Evolutionary conservation across 1,139 yeast species (phyloP), one percentile per base, ranked within the genome.

Genomic region (Sugiyamaella neomexicana): DNA sequence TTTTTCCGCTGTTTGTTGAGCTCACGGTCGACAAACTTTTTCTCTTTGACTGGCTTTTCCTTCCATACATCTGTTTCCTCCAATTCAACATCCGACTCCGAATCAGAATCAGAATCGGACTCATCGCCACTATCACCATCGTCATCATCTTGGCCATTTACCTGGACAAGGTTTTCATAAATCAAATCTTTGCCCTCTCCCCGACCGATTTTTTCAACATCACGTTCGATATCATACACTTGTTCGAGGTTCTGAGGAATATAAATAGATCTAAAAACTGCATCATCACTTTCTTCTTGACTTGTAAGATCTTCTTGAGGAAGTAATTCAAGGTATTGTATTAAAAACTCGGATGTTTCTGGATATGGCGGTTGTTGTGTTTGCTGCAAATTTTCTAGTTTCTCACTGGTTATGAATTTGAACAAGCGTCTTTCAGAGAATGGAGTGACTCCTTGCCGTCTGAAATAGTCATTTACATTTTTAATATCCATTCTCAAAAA

Each of bases 401-500:
- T 45, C 34, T 53, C 58, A 13, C 50, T 50, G 1, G 76, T 86
- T 27, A 90, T 82, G 66, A 86, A 89, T 65, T 82, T 83, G 73
- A 91, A 95, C 29, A 93, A 77, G 34, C 82, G 76, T 58, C 96
- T 78, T 69, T 93, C 99, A 1, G 95, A 82, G 62, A 87, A 86
- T 3, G 89, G 86, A 54, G 81, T 79, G 41, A 90, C 88, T 34
- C 85, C 85, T 68, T 85, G 83, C 64, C 80, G 80, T 57, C 84
- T 78, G 65, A 95, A 95, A 69, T 85, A 95, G 64, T 88, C 95
- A 66, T 90, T 93, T 16, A 93, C 90, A 66, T 95, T 95, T 70
- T 91, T 93, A 65, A 95, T 91, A 71, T 95, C 99, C 99, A 93
- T 93, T 67, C 99, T 77, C 57, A 95, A 73, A 67, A 95, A 95